Evolutionary conservation across 345 rosid genomes (phyloP), one percentile per base, ranked within the genome.

Genomic region (Microthlaspi erraticum): DNA sequence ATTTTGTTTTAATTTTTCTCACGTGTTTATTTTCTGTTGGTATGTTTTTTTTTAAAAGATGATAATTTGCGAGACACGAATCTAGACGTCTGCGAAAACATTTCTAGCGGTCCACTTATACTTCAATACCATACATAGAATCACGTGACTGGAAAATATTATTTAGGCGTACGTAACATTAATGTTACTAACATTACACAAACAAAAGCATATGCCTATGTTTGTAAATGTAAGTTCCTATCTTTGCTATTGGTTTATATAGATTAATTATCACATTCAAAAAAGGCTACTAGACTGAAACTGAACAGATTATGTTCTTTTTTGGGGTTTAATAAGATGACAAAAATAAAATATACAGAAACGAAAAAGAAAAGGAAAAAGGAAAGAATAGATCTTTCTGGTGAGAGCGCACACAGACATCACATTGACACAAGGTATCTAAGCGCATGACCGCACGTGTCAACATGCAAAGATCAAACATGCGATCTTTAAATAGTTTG

Each of bases 401-500:
- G 75, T 64, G 64, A 67, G 73, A 51, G 42, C 23, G 7, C 45
- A 43, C 34, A 42, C 66, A 72, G 37, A 50, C 38, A 37, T 17
- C 52, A 46, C 43, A 66, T 31, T 66, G 60, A 69, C 79, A 76
- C 71, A 76, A 76, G 71, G 79, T 70, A 76, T 76, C 75, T 64
- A 38, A 56, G 66, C 49, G 71, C 66, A 63, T 70, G 79, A 64
- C 60, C 65, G 51, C 79, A 75, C 74, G 79, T 75, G 79, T 75
- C 70, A 68, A 75, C 74, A 75, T 75, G 78, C 77, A 72, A 44
- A 46, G 29, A 62, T 36, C 62, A 74, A 50, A 66, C 44, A 50
- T 67, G 56, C 33, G 23, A 41, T 52, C 41, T 52, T 52, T 65
- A 17, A 8, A 39, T 37, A 3, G 16, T 29, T 52, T 52, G 8